These are phyloP conservation scores for Globisporangium rhizosaccharum DNA, from an alignment of 352 stramenopile species.

Conservation along the genomic window DNA sequence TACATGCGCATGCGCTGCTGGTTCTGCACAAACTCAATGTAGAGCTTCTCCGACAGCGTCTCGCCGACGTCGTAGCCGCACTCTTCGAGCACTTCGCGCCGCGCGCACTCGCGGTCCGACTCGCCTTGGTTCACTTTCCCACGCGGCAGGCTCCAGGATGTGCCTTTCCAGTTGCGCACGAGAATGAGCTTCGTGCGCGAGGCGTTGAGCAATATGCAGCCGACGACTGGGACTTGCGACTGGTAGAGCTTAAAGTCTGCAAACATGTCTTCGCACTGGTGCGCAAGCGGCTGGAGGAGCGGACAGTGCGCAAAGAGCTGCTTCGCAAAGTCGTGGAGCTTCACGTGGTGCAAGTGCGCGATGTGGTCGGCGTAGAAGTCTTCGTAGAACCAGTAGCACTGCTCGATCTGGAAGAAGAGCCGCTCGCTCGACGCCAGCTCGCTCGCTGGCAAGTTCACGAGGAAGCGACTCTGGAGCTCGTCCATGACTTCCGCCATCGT, in stretches of 20 bases:
- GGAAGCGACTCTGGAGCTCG: conserved; percentile 94
- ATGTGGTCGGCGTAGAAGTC: conserved; percentile 93
- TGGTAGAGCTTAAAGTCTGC: conserved; percentile 93
- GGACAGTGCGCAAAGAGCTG: conserved; percentile 91
- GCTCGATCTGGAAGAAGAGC: conserved; percentile 98
- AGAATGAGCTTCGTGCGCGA: conserved; percentile 85
- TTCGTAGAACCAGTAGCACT: conserved; percentile 97
- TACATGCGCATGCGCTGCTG: conserved; percentile 92
- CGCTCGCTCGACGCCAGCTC: conserved; percentile 89
- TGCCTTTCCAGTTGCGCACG: conserved; percentile 90
- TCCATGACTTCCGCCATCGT: conserved; percentile 91
- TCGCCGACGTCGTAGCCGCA: conserved; percentile 87
- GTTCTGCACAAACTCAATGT: conserved; percentile 80
- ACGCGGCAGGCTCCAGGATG: conserved; percentile 88
- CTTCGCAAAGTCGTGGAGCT: conserved; percentile 92
- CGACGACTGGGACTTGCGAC: conserved; percentile 91
- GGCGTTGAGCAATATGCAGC: conserved; percentile 90
- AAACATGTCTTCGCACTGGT: conserved; percentile 91
- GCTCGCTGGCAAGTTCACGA: conserved; percentile 90
- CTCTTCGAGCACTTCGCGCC: conserved; percentile 90
- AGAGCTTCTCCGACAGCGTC: conserved; percentile 74
- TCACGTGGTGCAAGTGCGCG: conserved; percentile 83
- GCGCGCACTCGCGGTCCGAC: conserved; percentile 81
- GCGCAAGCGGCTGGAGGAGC: conserved; percentile 77
- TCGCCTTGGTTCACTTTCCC: conserved; percentile 94